These are phyloP conservation scores for Urochloa ruziziensis DNA, from an alignment of 176 grass and related monocot genomes.

Conservation along the genomic window DNA sequence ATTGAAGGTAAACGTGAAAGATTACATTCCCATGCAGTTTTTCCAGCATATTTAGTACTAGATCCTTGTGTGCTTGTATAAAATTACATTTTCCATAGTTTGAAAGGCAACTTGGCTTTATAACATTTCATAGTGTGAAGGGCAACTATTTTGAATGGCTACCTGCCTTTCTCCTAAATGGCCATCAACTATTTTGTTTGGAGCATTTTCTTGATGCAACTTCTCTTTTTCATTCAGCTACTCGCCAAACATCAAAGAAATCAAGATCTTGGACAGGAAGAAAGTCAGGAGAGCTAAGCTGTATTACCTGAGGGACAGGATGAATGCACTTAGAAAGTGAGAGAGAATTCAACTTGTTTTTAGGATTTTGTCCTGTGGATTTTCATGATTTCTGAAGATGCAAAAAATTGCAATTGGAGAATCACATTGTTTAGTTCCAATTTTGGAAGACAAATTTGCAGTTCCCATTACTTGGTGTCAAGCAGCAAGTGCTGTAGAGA, in stretches of 20 bases:
- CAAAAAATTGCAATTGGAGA: not conserved
- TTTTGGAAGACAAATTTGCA: not conserved
- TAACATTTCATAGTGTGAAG: not conserved
- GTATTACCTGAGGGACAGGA: slow-evolving; percentile 91
- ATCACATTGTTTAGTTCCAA: not conserved
- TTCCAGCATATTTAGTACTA: not conserved
- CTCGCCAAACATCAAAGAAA: slow-evolving; percentile 86
- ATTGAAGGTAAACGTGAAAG: not conserved
- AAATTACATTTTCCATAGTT: not conserved
- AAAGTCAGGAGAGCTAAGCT: slow-evolving; percentile 87
- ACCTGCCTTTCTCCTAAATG: not conserved
- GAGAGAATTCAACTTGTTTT: not conserved
- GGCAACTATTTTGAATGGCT: no score
- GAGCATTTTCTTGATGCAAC: slow-evolving; percentile 4
- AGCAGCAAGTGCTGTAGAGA: not conserved
- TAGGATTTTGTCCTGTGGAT: not conserved
- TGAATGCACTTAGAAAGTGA: slow-evolving; percentile 85
- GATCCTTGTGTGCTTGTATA: not conserved
- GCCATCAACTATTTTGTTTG: not conserved
- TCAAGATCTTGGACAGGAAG: slow-evolving; percentile 89
- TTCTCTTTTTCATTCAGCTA: slow-evolving; percentile 38
- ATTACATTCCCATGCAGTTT: not conserved
- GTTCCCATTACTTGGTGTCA: not conserved
- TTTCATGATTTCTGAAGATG: not conserved
- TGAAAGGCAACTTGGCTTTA: not conserved